Base-by-base conservation (phyloP, 2,329 filamentous ascomycete species). In the Pyrenophora graminea region DNA sequence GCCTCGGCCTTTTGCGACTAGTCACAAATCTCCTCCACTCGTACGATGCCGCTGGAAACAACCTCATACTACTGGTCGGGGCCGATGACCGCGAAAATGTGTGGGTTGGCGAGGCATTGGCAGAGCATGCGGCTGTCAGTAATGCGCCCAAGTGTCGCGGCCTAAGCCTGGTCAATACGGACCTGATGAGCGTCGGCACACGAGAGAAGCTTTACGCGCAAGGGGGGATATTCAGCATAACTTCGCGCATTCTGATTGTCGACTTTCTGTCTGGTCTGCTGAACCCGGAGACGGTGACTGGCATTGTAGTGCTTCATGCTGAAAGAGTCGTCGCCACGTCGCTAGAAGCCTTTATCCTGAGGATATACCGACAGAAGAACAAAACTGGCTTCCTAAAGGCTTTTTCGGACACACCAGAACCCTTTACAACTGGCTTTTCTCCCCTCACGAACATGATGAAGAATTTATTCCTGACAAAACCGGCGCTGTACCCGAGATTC, bases 11-110 rank as follows among this genome's bases (percentile, higher is more conserved):
- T 39, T 84, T 97, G 72, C 90, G 91, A 61, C 84, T 99, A 50
- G 84, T 97, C 67, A 95, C 91, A n/a, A 99, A 97, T 71, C 83
- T 99, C 33, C 84, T 99, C 23, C 94, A 99, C 75, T 92, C 92
- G 17, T 97, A 97, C 76, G 94, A 99, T 81, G 92, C 91, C 1
- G 91, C 91, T 3, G 94, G 94, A 12, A 95, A 94, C 75, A 97
- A 96, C 68, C 79, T 99, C 47, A 87, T 99, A 41, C 80, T 99
- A 38, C 77, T 99, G 17, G 85, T 97, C 36, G 92, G 91, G 8
- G 92, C 94, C 31, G 89, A 94, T 53, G 91, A 97, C 30, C 85
- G 90, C 53, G 94, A 99, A 70, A 97, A 97, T 83, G 87, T 88
- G 48, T 97, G 93, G 92, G 91, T 99, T 53, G 94, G 94, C 61